Conservation (phyloP, 768 basidiomycete species). For the Leccinum subtestaceum region DNA sequence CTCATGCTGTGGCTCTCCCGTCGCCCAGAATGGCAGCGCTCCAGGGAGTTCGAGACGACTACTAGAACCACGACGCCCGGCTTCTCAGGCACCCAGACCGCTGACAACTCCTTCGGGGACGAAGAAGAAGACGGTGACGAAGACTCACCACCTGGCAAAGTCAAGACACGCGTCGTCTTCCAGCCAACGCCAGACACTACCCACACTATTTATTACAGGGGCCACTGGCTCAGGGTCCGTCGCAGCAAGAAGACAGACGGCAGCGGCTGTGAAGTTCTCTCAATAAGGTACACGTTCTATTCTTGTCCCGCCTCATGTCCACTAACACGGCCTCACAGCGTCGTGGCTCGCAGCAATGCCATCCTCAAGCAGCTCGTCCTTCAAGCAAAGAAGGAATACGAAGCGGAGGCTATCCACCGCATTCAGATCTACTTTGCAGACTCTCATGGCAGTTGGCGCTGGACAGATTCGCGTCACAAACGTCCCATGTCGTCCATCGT, state of each 20-base stretch:
- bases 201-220: slow-evolving; percentile 83
- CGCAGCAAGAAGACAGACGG: slow-evolving; percentile 67
- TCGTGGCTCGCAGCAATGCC: slow-evolving; percentile 78
- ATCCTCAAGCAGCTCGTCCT: slow-evolving; percentile 87
- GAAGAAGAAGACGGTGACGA: slow-evolving; percentile 47
- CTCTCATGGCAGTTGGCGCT: slow-evolving; percentile 83
- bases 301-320: slow-evolving; percentile 9
- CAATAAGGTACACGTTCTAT: slow-evolving; percentile 55
- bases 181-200: slow-evolving; percentile 87
- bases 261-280: slow-evolving; percentile 70
- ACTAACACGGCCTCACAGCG: slow-evolving; percentile 42
- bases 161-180: slow-evolving; percentile 80
- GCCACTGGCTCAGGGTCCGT: slow-evolving; percentile 79
- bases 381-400: slow-evolving; percentile 86
- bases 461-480: slow-evolving; percentile 85
- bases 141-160: slow-evolving; percentile 50
- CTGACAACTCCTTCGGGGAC: slow-evolving; percentile 56
- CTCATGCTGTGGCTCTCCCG: slow-evolving; percentile 88
- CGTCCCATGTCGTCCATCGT: slow-evolving; percentile 87
- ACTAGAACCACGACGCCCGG: slow-evolving; percentile 69
- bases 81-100: slow-evolving; percentile 42
- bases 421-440: slow-evolving; percentile 91
- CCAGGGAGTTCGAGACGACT: slow-evolving; percentile 86
- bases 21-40: slow-evolving; percentile 84
- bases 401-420: slow-evolving; percentile 81